Base-by-base conservation (phyloP, 2,329 filamentous ascomycete genomes). In the Diaporthe vexans region DNA sequence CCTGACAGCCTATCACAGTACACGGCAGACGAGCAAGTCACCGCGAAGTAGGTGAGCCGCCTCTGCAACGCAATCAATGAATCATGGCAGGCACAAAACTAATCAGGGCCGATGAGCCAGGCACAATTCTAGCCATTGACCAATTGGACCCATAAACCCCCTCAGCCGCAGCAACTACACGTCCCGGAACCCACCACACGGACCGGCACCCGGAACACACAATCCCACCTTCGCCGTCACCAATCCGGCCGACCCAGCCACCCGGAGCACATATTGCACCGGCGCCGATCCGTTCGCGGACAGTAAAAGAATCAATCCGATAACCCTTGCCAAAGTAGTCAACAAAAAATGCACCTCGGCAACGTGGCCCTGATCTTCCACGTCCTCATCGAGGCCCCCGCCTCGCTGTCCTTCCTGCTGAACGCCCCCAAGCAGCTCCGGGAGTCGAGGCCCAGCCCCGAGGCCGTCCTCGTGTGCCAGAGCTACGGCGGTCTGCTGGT, bases 401-500 rank as follows among this genome's bases (percentile, higher is more conserved):
- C 87, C 5, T 85, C 85, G 19, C 76, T 85, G 8, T 84, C 84
- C n/a, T 89, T 89, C 79, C 83, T 87, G 72, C 77, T 85, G 52
- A 74, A 73, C 1, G 86, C 87, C 1, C 78, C 81, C 26, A 78
- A 79, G 10, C 87, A 90, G 74, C 81, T 89, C 13, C 72, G 63
- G 6, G 61, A 74, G 51, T 80, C 83, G 11, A 80, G 79, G 11
- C 83, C 86, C n/a, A 79, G 83, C 8, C 77, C 78, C 3, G 83
- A 85, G 24, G 83, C 85, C 7, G 79, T 77, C 5, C 84, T 89
- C 51, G 80, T 89, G 43, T 78, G 88, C 17, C 83, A 84, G 63
- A 87, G 84, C 73, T 84, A 88, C 17, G 88, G 87, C 57, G 87
- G 86, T 17, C 81, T 88, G 19, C 81, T 90, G 4, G 77, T 86